Evolutionary conservation across 164 flowering plant genomes (phyloP).

Genomic region (Akebia trifoliata): DNA sequence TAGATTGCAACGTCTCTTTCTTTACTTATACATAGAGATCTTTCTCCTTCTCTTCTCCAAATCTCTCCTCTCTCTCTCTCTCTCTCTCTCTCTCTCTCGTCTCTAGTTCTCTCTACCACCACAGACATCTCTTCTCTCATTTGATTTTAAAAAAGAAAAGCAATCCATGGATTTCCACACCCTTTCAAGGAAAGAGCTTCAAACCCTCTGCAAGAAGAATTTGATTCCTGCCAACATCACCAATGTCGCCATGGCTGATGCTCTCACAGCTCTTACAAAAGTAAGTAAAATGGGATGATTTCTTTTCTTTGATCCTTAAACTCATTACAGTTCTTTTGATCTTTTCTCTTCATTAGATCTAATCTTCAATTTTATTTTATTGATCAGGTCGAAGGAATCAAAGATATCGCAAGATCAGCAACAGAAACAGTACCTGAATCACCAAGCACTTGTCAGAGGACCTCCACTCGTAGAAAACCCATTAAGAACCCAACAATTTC

Average conservation of each 20-base stretch:
- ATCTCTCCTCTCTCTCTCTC: background rate
- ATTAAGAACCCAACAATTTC: conserved; percentile 3
- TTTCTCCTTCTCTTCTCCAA: background rate
- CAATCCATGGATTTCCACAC: conserved; percentile 68
- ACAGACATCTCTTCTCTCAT: no score
- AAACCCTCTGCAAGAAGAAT: conserved; percentile 87
- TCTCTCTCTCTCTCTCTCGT: background rate
- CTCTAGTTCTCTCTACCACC: no score
- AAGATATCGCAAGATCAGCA: conserved; percentile 10
- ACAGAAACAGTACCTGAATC: background rate
- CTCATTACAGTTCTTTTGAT: background rate
- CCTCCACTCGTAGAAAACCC: conserved; percentile 5
- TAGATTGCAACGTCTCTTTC: background rate
- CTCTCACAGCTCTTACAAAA: conserved; percentile 53
- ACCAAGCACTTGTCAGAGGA: background rate
- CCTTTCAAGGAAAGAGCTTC: conserved; percentile 77
- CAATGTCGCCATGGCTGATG: conserved; percentile 95
- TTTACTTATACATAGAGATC: background rate
- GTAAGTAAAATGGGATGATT: conserved; percentile 28
- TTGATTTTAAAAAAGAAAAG: background rate
- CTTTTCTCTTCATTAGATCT: background rate
- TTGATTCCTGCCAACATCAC: conserved; percentile 83
- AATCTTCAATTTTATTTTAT: background rate
- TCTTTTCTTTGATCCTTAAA: background rate
- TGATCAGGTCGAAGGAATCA: conserved; percentile 25